phyloP scores from a whole-genome alignment of 1,139 yeast genomes.

The Zygoascus hellenicus region DNA sequence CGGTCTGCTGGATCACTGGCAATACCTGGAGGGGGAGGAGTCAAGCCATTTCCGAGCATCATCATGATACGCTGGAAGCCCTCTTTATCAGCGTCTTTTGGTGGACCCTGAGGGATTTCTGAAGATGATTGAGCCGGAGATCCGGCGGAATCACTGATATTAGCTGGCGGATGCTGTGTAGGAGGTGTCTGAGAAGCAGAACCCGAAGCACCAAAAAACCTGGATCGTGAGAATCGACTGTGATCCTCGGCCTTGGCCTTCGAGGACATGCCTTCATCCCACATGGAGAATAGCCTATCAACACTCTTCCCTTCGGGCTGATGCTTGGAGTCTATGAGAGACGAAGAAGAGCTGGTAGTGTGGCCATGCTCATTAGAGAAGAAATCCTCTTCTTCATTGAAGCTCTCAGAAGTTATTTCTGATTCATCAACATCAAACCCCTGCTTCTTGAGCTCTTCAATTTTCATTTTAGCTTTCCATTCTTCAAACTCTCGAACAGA shows the following conservation, averaged over 20 bases:
- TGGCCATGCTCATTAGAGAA: slow-evolving; percentile 1
- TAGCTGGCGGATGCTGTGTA: slow-evolving; percentile 6
- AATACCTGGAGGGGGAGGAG: slow-evolving; percentile 11
- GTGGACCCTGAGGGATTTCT: slow-evolving; percentile 1
- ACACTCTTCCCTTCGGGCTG: slow-evolving; percentile 18
- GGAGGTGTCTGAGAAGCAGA: slow-evolving; percentile 9
- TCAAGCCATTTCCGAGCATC: slow-evolving; percentile 26
- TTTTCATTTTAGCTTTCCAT: slow-evolving; percentile 29
- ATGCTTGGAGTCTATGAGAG: slow-evolving; percentile 8
- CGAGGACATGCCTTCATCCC: slow-evolving; percentile 15
- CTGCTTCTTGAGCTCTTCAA: slow-evolving; percentile 24
- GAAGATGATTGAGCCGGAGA: slow-evolving; percentile 8
- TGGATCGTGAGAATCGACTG: slow-evolving; percentile 23
- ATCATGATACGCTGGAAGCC: slow-evolving; percentile 34
- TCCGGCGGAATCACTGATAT: neutral
- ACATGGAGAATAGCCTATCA: slow-evolving; percentile 26
- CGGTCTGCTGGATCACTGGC: slow-evolving; percentile 9
- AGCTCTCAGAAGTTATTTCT: neutral
- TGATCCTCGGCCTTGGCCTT: slow-evolving; percentile 13
- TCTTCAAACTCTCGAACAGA: slow-evolving; percentile 30
- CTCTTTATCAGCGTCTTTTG: slow-evolving; percentile 27
- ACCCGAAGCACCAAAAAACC: slow-evolving; percentile 19
- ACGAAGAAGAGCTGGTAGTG: slow-evolving; percentile 2
- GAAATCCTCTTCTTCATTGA: slow-evolving; percentile 5
- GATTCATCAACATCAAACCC: slow-evolving; percentile 18